phyloP scores from a whole-genome alignment of 169 alveolate genomes.

The Toxoplasma gondii region DNA sequence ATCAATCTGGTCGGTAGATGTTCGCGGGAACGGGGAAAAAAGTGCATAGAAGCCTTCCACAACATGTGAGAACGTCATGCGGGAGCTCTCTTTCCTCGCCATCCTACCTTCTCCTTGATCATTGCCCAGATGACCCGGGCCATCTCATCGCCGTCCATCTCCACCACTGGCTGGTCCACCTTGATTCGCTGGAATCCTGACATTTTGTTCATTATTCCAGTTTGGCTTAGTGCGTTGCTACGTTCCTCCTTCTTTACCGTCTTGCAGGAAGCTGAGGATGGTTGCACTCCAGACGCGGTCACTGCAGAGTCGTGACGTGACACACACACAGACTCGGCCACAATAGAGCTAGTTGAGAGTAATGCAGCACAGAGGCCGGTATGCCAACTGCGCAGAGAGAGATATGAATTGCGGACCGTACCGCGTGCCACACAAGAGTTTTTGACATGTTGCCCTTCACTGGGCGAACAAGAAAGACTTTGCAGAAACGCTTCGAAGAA shows the following conservation, averaged over 20 bases:
- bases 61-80: background rate
- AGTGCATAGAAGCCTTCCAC: background rate
- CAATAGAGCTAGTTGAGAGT: background rate
- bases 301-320: background rate
- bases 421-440: background rate
- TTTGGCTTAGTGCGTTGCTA: background rate
- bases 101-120: conserved; percentile 86
- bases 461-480: background rate
- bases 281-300: background rate
- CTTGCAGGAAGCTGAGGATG: background rate
- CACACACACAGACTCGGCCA: background rate
- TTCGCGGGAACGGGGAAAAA: too few relatives aligned
- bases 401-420: too few relatives aligned
- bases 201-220: background rate
- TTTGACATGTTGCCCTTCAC: background rate
- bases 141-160: conserved; percentile 97
- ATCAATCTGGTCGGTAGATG: too few relatives aligned
- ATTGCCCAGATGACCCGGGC: conserved; percentile 92
- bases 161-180: conserved; percentile 91
- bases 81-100: background rate
- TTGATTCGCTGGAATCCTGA: conserved; percentile 69
- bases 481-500: background rate
- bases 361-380: too few relatives aligned
- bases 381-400: too few relatives aligned
- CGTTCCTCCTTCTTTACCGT: background rate